Conservation (phyloP, 306 rosid genomes). For the Cicer yamashitae region DNA sequence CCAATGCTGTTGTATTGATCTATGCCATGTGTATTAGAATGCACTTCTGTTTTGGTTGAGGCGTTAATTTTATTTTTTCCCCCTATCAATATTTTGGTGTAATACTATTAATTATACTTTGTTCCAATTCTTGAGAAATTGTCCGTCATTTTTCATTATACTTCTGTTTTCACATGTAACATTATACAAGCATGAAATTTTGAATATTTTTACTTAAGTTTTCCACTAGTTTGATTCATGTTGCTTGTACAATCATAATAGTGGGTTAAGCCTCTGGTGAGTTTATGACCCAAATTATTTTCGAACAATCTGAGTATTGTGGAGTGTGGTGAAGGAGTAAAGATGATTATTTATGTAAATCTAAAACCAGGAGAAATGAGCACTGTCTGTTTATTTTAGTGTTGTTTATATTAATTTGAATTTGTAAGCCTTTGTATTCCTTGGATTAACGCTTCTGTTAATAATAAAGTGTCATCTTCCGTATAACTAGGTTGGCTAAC, state of each 20-base stretch:
- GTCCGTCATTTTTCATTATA: slow-evolving; percentile 24
- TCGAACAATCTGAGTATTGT: neutral
- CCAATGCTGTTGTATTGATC: slow-evolving; percentile 36
- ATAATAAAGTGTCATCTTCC: neutral
- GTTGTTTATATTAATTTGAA: neutral
- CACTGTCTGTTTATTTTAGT: neutral
- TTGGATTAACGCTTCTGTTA: neutral
- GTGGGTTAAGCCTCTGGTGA: neutral
- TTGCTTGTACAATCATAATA: slow-evolving; percentile 4
- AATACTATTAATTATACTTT: slow-evolving; percentile 16
- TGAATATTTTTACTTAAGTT: neutral
- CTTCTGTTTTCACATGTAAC: slow-evolving; percentile 3
- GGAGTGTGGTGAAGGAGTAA: neutral
- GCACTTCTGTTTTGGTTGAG: slow-evolving; percentile 27
- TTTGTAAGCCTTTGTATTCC: neutral
- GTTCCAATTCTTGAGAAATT: slow-evolving; percentile 24
- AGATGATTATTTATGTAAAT: neutral
- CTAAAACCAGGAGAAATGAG: neutral
- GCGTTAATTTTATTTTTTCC: neutral
- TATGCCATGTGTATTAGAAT: slow-evolving; percentile 30
- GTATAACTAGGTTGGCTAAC: neutral
- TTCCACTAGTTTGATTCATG: slow-evolving; percentile 1
- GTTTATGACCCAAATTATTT: neutral
- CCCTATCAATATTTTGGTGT: slow-evolving; percentile 20
- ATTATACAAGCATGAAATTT: slow-evolving; percentile 11